A percentile compares a stretch with the other conserved stretches of the same genome.
Conservation (phyloP, 129 eudicot species). For the Scalesia atractyloides region DNA sequence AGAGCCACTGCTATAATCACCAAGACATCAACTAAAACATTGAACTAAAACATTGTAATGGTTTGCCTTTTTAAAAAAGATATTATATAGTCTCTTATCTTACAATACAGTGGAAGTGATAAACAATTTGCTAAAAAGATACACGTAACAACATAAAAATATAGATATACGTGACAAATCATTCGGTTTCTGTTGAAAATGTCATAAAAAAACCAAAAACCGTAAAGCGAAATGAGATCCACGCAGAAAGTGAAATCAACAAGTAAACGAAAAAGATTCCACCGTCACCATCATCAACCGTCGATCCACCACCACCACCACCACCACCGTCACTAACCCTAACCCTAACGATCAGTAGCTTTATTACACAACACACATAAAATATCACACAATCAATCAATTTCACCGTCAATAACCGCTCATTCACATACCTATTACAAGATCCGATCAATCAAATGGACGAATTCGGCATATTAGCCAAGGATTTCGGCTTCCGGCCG, state of each 20-base stretch:
- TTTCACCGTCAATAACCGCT: conserved; percentile 14
- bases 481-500: conserved; percentile 66
- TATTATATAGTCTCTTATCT: too few species aligned
- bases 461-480: conserved; percentile 64
- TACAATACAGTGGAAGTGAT: too few species aligned
- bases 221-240: too few species aligned
- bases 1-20: too few species aligned
- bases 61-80: too few species aligned
- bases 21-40: too few species aligned
- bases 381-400: background rate
- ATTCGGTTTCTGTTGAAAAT: too few species aligned
- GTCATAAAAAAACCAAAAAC: background rate
- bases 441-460: conserved; percentile 63
- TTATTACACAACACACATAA: background rate
- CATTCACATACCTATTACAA: conserved; percentile 4
- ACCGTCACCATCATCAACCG: conserved; percentile 31
- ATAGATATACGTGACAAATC: too few species aligned
- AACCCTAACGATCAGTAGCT: background rate
- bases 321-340: background rate
- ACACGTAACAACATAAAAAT: too few species aligned
- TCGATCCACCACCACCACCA: conserved; percentile 17
- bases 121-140: too few species aligned
- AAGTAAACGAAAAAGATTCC: conserved; percentile 22
- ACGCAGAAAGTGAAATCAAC: conserved; percentile 14
- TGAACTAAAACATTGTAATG: too few species aligned